Evolutionary conservation across 495 filamentous ascomycete species (phyloP).

Genomic region (Collariella sp.): DNA sequence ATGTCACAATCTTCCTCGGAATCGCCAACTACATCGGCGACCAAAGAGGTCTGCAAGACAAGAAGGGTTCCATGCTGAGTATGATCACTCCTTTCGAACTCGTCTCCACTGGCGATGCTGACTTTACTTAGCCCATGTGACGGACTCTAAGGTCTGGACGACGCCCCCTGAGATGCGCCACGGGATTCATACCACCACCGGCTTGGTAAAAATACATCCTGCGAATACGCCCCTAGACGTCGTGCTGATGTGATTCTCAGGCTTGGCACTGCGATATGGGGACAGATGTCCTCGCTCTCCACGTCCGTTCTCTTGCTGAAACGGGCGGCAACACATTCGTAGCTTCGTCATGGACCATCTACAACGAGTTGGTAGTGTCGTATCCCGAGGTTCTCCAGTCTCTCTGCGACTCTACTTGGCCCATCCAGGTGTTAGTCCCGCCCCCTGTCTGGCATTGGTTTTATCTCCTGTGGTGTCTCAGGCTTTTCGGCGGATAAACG

Average conservation of each 20-base stretch:
- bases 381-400: conserved; percentile 27
- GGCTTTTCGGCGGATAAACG: background rate
- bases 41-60: conserved; percentile 41
- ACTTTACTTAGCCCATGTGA: conserved; percentile 35
- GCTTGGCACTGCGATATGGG: conserved; percentile 42
- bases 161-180: conserved; percentile 35
- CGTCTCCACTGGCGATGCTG: background rate
- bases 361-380: conserved; percentile 27
- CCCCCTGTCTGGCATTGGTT: background rate
- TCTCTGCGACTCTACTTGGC: conserved; percentile 30
- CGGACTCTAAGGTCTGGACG: conserved; percentile 33
- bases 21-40: conserved; percentile 44
- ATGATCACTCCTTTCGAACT: conserved; percentile 9
- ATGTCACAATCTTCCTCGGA: conserved; percentile 41
- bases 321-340: conserved; percentile 36
- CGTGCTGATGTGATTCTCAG: conserved; percentile 12
- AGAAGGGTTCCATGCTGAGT: conserved; percentile 41
- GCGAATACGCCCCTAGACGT: background rate
- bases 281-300: conserved; percentile 34
- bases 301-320: conserved; percentile 33
- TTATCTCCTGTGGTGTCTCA: background rate
- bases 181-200: conserved; percentile 38
- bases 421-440: conserved; percentile 36
- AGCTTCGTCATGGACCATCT: conserved; percentile 33
- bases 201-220: conserved; percentile 24